Evolutionary conservation across 768 basidiomycete species (phyloP), one percentile per base, ranked within the genome.

Genomic region (Multifurca ochricompacta): DNA sequence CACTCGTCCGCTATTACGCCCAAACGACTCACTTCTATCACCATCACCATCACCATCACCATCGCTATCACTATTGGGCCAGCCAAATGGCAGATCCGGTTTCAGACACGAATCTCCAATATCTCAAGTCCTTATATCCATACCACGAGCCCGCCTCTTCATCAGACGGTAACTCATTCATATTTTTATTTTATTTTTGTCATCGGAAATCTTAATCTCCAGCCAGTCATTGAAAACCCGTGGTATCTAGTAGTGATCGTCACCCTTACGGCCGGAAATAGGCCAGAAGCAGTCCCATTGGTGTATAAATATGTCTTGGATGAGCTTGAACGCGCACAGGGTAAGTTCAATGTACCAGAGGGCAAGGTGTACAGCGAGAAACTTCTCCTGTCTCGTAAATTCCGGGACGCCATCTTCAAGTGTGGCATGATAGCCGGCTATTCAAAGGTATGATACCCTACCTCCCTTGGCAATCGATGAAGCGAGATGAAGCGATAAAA

Each of bases 361-460:
- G 56, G 56, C 1, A 62, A 58, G 10, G 63, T 59, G 2, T 48
- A 67, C 7, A 64, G 70, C 16, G 73, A 80, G 52, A 70, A 66
- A 37, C 62, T 71, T 21, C 41, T 71, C 7, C 69, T 84, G 3
- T 77, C 77, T 35, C 72, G 76, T 49, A 81, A 75, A 59, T 65
- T 84, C n/a, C 70, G 81, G 28, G 84, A 86, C 56, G 77, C 76
- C 0, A 57, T 85, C 5, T 77, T 86, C 68, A 83, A 83, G 63
- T 73, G 78, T 4, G 83, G 80, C 3, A 62, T 82, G 59, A 71
- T 77, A 18, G 70, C 71, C 49, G 84, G 83, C 7, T 80, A 78
- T 61, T 74, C 82, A 3, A 78, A 75, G 69, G 84, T 83, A 60
- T 56, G 66, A 40, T 54, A 4, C 18, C 14, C 19, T 44, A 10